Conservation (phyloP, 306 rosid species). For the Vigna nakashimae region DNA sequence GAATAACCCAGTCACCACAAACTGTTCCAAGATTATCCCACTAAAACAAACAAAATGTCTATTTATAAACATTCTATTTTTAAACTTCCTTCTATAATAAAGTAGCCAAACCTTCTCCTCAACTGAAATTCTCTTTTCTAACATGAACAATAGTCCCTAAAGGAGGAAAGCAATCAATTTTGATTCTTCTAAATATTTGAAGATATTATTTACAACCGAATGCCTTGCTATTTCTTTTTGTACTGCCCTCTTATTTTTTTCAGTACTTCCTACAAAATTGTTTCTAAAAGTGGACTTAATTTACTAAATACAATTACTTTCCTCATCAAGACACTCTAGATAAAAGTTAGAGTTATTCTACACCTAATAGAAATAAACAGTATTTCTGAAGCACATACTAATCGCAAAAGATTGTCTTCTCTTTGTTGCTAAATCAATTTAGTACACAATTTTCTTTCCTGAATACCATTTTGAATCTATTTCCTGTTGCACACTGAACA, state of each 20-base stretch:
- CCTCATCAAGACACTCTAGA: background rate
- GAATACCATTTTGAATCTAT: slow-evolving; percentile 31
- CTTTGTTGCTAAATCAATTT: slow-evolving; percentile 35
- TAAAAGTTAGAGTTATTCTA: slow-evolving; percentile 15
- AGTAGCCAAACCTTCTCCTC: too few species aligned
- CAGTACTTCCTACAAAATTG: background rate
- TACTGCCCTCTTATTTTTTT: slow-evolving; percentile 2
- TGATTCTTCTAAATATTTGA: too few species aligned
- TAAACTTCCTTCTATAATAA: too few species aligned
- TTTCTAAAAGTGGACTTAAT: background rate
- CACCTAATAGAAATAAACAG: background rate
- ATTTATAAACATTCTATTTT: too few species aligned
- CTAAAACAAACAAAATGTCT: too few species aligned
- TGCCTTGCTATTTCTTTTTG: slow-evolving; percentile 1
- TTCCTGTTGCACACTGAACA: slow-evolving; percentile 46
- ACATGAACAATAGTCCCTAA: too few species aligned
- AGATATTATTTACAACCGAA: background rate
- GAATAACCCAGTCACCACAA: too few species aligned
- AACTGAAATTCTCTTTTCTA: too few species aligned
- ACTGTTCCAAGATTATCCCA: too few species aligned
- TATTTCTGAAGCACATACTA: slow-evolving; percentile 16
- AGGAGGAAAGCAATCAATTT: too few species aligned
- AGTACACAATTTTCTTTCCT: slow-evolving; percentile 7
- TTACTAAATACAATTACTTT: slow-evolving; percentile 13
- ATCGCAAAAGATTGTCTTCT: background rate